Base-by-base conservation (phyloP, 2,329 filamentous ascomycete species). In the Exophiala bonariae region DNA sequence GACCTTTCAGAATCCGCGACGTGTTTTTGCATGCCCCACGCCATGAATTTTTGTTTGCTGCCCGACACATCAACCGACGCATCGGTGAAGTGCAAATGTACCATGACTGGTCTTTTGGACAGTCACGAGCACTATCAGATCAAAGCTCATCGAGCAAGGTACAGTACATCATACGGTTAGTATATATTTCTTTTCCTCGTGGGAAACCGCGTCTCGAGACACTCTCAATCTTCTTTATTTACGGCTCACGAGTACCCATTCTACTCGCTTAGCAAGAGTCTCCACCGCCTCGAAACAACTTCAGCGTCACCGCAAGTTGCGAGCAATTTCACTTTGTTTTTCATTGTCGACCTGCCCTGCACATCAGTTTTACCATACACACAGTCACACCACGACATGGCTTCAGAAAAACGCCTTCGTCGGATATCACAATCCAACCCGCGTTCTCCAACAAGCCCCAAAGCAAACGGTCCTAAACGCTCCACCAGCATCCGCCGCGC, bases 381-480 rank as follows among this genome's bases (percentile, higher is more conserved):
- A 37, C 14, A 37, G n/a, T 19, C 18, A 18, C 18, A 14, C 20
- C 31, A 16, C 39, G 43, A 13, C 37, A 56, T 56, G 53, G 53
- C 53, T 35, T 56, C 53, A 33, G 53, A 53, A 38, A 47, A 44
- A 17, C 43, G 47, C 10, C 34, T 56, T 36, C 44, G 53, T 33
- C 44, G 42, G 22, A 45, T 56, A 26, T 56, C 53, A 26, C 50
- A 53, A 37, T 20, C 41, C 26, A 50, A 38, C 41, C 37, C 40
- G 10, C 49, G 45, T 14, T 42, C 45, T 49, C 33, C 53, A 7
- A 26, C 23, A n/a, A n/a, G n/a, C n/a, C n/a, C n/a, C n/a, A n/a
- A n/a, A n/a, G n/a, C n/a, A n/a, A 20, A 31, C 16, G 37, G 44
- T 19, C 41, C 47, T 10, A 57, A 55, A 35, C 45, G 54, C 23